Conservation (phyloP, 768 basidiomycete genomes). For the Leccinum longicurvipes region DNA sequence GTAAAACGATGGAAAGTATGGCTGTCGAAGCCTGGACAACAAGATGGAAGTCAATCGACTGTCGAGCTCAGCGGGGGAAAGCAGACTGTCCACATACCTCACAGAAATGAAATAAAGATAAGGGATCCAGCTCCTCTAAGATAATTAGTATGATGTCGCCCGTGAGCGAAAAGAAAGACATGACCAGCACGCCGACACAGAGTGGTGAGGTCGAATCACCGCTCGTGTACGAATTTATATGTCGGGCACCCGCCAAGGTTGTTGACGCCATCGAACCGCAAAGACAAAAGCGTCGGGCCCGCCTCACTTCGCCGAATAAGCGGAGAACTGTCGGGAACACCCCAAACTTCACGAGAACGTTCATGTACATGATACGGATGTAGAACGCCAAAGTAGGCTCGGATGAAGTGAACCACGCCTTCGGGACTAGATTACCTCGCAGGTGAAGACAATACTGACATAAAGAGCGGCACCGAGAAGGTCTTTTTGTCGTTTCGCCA, state of each 20-base stretch:
- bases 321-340: slow-evolving; percentile 25
- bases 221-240: slow-evolving; percentile 27
- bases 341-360: slow-evolving; percentile 25
- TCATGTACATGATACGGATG: slow-evolving; percentile 26
- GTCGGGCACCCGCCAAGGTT: slow-evolving; percentile 22
- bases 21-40: slow-evolving; percentile 22
- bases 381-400: slow-evolving; percentile 21
- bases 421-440: slow-evolving; percentile 23
- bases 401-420: slow-evolving; percentile 17
- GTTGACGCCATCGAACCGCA: slow-evolving; percentile 20
- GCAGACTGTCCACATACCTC: slow-evolving; percentile 16
- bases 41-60: neutral
- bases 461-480: slow-evolving; percentile 29
- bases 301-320: slow-evolving; percentile 29
- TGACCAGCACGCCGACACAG: slow-evolving; percentile 34
- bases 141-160: slow-evolving; percentile 29
- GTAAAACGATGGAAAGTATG: slow-evolving; percentile 22
- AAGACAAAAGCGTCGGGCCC: slow-evolving; percentile 37
- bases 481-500: slow-evolving; percentile 32
- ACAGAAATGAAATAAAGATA: slow-evolving; percentile 32
- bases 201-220: slow-evolving; percentile 13
- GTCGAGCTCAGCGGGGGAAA: neutral
- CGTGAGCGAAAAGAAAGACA: slow-evolving; percentile 33
- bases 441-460: slow-evolving; percentile 25
- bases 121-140: slow-evolving; percentile 33